These are phyloP conservation scores for Avena sativa DNA, from an alignment of 176 grass and related monocot genomes.

Conservation along the genomic window DNA sequence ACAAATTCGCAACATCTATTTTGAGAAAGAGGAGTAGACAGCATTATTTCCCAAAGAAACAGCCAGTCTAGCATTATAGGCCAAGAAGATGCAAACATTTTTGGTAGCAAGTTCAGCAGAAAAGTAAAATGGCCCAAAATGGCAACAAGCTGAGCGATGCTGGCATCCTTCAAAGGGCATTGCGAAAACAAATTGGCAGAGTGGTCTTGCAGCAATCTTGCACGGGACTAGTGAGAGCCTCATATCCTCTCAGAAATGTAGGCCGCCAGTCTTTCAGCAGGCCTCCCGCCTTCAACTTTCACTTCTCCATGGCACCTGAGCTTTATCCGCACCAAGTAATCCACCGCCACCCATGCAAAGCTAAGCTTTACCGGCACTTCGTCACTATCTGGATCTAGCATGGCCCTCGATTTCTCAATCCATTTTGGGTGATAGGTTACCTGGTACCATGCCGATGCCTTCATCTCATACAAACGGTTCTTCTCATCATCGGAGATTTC, in stretches of 20 bases:
- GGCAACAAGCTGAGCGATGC: background rate
- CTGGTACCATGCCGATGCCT: slow-evolving; percentile 90
- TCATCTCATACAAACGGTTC: slow-evolving; percentile 61
- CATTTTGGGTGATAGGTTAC: slow-evolving; percentile 83
- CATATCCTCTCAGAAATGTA: slow-evolving; percentile 71
- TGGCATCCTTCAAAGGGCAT: background rate
- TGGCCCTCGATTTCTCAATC: slow-evolving; percentile 56
- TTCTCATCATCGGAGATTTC: slow-evolving; percentile 61
- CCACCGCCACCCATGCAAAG: slow-evolving; percentile 86
- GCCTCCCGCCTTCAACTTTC: slow-evolving; percentile 43
- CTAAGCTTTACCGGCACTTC: slow-evolving; percentile 58
- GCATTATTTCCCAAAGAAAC: no score
- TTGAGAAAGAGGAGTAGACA: no score
- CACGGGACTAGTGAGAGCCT: slow-evolving; percentile 2
- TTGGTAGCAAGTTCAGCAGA: background rate
- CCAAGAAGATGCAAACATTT: no score
- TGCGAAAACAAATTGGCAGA: slow-evolving; percentile 55
- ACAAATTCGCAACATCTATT: no score
- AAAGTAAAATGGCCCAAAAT: background rate
- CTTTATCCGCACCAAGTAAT: slow-evolving; percentile 78
- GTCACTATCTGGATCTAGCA: slow-evolving; percentile 46
- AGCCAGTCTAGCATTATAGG: no score
- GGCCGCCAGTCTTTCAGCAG: slow-evolving; percentile 65
- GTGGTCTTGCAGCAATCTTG: slow-evolving; percentile 58
- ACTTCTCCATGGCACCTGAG: slow-evolving; percentile 45